Evolutionary conservation across 805 yeast species (phyloP), one percentile per base, ranked within the genome.

Genomic region (Starmera quercuum): DNA sequence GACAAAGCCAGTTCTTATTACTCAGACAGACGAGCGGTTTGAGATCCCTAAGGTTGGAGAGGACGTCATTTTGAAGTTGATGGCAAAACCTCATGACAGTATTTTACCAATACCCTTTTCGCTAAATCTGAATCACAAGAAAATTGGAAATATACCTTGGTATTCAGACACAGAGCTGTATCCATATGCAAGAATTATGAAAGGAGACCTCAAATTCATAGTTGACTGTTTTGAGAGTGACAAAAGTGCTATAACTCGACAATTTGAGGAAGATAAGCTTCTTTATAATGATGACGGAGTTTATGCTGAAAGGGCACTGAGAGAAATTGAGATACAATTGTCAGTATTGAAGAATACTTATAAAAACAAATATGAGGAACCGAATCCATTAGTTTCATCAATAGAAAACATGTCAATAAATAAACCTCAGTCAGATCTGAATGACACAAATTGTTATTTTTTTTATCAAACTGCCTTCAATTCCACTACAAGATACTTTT

Each of bases 381-480:
- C 54, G 29, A 39, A 37, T 32, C 31, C 33, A 19, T 30, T 43
- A 31, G 32, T 32, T 26, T 17, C 30, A 13, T 39, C 47, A 11
- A 32, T 41, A 33, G 36, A 41, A 6, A 37, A 34, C 11, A 25
- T 41, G 11, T 40, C 49, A 5, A 31, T 42, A 10, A 34, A 37
- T 5, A 36, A 41, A 12, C 35, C 37, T 14, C 35, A 46, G 9
- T 30, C 41, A 2, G 49, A 44, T 3, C 24, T 48, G 15, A 51
- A 63, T 20, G 72, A 68, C 39, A 29, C 51, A 1, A 58, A 60
- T 39, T 72, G 79, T 7, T 85, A 62, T 51, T 85, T 71, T 54
- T 90, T 75, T 51, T 90, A 83, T 53, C 88, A 88, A 51, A 77
- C 92, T 0, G 75, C 80, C 0, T 80, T 84, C 54, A 74, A 76